Evolutionary conservation across 768 basidiomycete genomes (phyloP), one percentile per base, ranked within the genome.

Genomic region (Pisolithus marmoratus): DNA sequence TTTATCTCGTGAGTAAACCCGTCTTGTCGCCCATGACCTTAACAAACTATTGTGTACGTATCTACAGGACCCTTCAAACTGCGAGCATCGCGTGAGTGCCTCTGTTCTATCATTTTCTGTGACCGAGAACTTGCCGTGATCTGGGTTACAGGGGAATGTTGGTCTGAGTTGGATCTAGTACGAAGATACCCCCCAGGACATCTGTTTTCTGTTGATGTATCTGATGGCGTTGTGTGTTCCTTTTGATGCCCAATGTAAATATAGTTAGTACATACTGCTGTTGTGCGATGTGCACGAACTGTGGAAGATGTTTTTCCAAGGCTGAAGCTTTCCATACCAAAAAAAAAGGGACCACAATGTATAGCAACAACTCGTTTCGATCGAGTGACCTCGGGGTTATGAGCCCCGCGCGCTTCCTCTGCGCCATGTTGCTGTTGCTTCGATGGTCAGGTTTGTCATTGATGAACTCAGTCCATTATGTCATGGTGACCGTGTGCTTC

Each of bases 71-170:
- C 6, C 66, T 82, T 50, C 80, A 82, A 56, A 77, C 82, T 37
- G 80, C 80, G 34, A 77, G 74, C 41, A 82, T 83, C 49, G 80
- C 80, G 73, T 80, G 63, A 54, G 78, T 77, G 19, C 45, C 31
- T n/a, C 7, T 49, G 40, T 53, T 24, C 50, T 23, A 14, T 12
- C 11, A 19, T 4, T 15, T 47, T 19, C 15, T 5, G 6, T 43
- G 8, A 4, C 14, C 29, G 17, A 34, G 52, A 7, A 36, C 47
- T 68, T 34, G 15, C 5, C 4, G 34, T 14, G 23, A 60, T n/a
- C 34, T 8, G 69, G 68, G 36, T 34, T 34, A 51, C 47, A 81
- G 75, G 8, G 79, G 74, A 51, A 78, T 77, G 76, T 56, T 78
- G 55, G 62, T 76, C 45, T 78, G 68, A 58, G 59, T 29, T 23